Evolutionary conservation across 257 asterid species (phyloP).

Genomic region (Ilex asprella): DNA sequence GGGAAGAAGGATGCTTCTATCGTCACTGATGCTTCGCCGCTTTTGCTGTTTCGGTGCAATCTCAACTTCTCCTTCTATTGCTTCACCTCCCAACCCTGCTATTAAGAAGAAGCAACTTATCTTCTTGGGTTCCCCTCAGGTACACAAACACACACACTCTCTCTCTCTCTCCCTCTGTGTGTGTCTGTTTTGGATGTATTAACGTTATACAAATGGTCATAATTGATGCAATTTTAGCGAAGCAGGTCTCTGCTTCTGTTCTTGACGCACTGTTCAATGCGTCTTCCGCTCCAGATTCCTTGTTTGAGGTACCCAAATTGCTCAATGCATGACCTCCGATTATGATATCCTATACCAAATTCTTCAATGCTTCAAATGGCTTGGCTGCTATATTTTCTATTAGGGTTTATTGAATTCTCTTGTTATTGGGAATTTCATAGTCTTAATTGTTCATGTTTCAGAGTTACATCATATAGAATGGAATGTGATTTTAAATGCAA

Average conservation of each 20-base stretch:
- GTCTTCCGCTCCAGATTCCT: constrained; percentile 62
- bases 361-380: neutral
- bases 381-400: neutral
- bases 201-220: neutral
- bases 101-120: constrained; percentile 62
- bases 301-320: constrained; percentile 39
- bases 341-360: neutral
- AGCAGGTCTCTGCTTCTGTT: constrained; percentile 73
- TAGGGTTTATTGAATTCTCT: neutral
- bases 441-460: neutral
- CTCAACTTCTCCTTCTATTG: constrained; percentile 25
- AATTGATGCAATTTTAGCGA: neutral
- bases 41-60: constrained; percentile 49
- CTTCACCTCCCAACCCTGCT: constrained; percentile 15
- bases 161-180: neutral
- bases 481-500: neutral
- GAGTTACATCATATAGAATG: neutral
- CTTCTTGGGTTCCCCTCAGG: constrained; percentile 84
- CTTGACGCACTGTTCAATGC: constrained; percentile 71
- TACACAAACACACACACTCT: constrained; percentile 9
- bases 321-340: neutral
- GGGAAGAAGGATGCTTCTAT: constrained; percentile 33
- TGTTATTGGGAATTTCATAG: neutral
- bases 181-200: neutral
- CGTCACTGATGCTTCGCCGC: constrained; percentile 70